Evolutionary conservation across 1,284 basidiomycete species (phyloP).

Genomic region (Mycena sp.): DNA sequence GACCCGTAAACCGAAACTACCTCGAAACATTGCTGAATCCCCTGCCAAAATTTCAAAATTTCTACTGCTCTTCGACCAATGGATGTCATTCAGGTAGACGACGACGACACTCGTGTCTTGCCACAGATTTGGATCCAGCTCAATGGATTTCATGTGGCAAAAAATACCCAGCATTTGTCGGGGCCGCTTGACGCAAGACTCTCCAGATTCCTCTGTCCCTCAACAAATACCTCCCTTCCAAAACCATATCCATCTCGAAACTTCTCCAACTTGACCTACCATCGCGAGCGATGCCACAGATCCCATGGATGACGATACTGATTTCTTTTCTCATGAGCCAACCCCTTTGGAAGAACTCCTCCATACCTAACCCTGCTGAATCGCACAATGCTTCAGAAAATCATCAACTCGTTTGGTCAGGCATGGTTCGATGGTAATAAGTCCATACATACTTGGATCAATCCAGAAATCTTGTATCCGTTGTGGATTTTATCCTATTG

Average conservation of each 20-base stretch:
- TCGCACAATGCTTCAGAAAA: background rate
- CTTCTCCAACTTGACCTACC: background rate
- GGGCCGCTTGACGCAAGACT: background rate
- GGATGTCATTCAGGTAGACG: background rate
- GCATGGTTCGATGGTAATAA: conserved; percentile 9
- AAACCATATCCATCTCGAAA: background rate
- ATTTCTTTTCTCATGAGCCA: background rate
- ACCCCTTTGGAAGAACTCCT: background rate
- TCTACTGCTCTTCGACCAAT: no score
- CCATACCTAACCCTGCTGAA: background rate
- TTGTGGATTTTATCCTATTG: conserved; percentile 10
- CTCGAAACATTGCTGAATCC: no score
- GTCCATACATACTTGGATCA: background rate
- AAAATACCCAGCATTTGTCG: background rate
- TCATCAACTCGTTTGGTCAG: background rate
- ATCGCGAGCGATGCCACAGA: background rate
- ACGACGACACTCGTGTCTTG: background rate
- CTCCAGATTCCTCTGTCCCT: background rate
- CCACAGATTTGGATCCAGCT: background rate
- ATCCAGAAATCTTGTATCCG: background rate
- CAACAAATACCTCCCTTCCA: background rate
- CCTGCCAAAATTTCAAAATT: no score
- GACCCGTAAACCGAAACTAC: no score
- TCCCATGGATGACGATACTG: background rate
- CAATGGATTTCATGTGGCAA: conserved; percentile 4